Percentiles rank a stretch among this genome's conserved stretches.
These are phyloP conservation scores for Lepidopterella palustris DNA, from an alignment of 495 filamentous ascomycete genomes.

Conservation along the genomic window DNA sequence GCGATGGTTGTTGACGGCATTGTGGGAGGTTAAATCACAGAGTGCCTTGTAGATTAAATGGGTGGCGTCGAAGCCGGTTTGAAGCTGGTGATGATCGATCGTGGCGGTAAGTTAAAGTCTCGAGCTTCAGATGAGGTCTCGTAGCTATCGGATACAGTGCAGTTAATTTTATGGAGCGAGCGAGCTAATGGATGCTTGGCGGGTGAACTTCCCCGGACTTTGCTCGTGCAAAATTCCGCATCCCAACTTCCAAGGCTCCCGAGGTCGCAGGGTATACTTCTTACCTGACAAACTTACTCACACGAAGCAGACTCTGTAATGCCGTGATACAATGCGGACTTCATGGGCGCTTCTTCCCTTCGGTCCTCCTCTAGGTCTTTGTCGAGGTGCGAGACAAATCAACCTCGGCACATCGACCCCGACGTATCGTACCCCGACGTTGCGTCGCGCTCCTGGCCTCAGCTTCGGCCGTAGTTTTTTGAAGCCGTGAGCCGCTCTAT, in stretches of 20 bases:
- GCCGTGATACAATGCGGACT: not conserved
- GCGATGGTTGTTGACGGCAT: slow-evolving; percentile 68
- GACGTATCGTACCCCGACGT: too few species aligned
- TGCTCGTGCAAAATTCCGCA: not conserved
- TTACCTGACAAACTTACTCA: not conserved
- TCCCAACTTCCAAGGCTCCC: too few species aligned
- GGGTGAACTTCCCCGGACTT: not conserved
- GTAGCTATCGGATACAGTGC: not conserved
- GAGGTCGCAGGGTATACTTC: not conserved
- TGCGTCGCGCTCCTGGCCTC: too few species aligned
- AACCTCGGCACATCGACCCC: slow-evolving; percentile 15
- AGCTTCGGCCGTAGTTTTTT: slow-evolving; percentile 13
- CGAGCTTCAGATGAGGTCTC: not conserved
- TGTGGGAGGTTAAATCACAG: too few species aligned
- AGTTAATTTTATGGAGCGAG: not conserved
- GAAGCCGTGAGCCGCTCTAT: not conserved
- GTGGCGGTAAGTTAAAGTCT: not conserved
- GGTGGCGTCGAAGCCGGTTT: not conserved
- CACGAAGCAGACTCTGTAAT: not conserved
- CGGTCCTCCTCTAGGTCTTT: not conserved
- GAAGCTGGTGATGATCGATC: not conserved
- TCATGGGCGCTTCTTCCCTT: not conserved
- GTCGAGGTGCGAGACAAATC: not conserved
- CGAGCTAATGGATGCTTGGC: not conserved
- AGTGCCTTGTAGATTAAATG: not conserved